Conservation (phyloP, 1,139 yeast genomes). For the Candida anutae region DNA sequence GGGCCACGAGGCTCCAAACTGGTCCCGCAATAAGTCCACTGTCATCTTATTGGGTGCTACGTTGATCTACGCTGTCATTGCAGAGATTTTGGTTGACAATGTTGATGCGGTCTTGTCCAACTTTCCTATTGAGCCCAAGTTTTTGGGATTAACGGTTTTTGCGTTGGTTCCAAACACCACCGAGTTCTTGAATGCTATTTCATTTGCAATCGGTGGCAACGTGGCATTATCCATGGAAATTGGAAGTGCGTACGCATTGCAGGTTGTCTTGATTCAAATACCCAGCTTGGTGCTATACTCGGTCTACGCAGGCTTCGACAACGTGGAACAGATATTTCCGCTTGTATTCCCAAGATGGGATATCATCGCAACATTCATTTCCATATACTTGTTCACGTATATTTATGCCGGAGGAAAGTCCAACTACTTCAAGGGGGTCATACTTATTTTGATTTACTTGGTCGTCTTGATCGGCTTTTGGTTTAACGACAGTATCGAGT, state of each 20-base stretch:
- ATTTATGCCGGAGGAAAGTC: conserved; percentile 96
- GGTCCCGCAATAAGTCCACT: conserved; percentile 85
- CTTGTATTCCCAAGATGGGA: conserved; percentile 96
- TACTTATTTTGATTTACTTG: conserved; percentile 69
- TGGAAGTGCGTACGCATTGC: conserved; percentile 95
- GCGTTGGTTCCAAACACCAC: conserved; percentile 97
- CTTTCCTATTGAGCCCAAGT: conserved; percentile 78
- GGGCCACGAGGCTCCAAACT: conserved; percentile 96
- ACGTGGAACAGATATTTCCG: conserved; percentile 56
- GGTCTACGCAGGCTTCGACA: conserved; percentile 32
- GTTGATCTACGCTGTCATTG: conserved; percentile 80
- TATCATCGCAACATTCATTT: conserved; percentile 73
- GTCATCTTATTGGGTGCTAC: conserved; percentile 84
- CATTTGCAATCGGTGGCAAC: conserved; percentile 93
- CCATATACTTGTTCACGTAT: conserved; percentile 86
- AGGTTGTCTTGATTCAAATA: conserved; percentile 90
- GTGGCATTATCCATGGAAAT: conserved; percentile 96
- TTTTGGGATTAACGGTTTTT: conserved; percentile 87
- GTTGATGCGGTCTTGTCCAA: conserved; percentile 81
- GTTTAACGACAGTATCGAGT: conserved; percentile 43
- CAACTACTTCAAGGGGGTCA: conserved; percentile 91
- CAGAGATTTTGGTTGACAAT: conserved; percentile 89
- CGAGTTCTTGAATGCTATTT: conserved; percentile 92
- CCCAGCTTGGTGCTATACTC: conserved; percentile 85
- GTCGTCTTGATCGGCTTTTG: conserved; percentile 80